A percentile compares a stretch with the other conserved stretches of the same genome.
Evolutionary conservation across 345 rosid species (phyloP).

Genomic region (Gossypium ekmanianum): DNA sequence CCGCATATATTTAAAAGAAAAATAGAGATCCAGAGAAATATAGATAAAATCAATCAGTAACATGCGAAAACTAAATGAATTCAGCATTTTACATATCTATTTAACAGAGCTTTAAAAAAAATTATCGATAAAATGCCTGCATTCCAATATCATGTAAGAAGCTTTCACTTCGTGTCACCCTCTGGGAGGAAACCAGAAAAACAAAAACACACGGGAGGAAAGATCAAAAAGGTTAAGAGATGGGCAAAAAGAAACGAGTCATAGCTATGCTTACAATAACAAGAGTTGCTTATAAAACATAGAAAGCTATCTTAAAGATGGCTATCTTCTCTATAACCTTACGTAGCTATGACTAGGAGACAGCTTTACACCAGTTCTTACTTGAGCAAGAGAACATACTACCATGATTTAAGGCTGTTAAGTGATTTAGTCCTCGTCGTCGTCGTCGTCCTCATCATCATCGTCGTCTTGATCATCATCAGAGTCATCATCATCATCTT

Average conservation of each 20-base stretch:
- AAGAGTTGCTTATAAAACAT: constrained; percentile 22
- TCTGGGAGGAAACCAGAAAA: constrained; percentile 19
- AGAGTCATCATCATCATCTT: constrained; percentile 50
- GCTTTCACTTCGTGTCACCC: neutral
- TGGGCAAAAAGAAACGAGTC: constrained; percentile 19
- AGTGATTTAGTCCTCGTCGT: constrained; percentile 25
- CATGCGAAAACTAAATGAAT: no score
- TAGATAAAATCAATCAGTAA: no score
- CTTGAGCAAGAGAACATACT: constrained; percentile 13
- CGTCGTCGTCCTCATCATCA: constrained; percentile 28
- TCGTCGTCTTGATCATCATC: constrained; percentile 43
- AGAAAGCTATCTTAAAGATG: constrained; percentile 20
- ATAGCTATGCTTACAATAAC: constrained; percentile 13
- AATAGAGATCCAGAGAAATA: no score
- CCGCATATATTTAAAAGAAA: no score
- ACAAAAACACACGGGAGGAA: neutral
- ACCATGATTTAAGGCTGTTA: neutral
- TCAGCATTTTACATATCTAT: neutral
- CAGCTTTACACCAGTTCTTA: constrained; percentile 37
- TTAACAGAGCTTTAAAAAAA: neutral
- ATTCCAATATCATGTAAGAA: neutral
- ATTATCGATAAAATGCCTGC: neutral
- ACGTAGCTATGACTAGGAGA: constrained; percentile 25
- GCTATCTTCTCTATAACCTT: constrained; percentile 24
- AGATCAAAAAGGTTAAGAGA: neutral